Evolutionary conservation across 2,329 filamentous ascomycete species (phyloP), one percentile per base, ranked within the genome.

Genomic region (Fusarium tjaetaba): DNA sequence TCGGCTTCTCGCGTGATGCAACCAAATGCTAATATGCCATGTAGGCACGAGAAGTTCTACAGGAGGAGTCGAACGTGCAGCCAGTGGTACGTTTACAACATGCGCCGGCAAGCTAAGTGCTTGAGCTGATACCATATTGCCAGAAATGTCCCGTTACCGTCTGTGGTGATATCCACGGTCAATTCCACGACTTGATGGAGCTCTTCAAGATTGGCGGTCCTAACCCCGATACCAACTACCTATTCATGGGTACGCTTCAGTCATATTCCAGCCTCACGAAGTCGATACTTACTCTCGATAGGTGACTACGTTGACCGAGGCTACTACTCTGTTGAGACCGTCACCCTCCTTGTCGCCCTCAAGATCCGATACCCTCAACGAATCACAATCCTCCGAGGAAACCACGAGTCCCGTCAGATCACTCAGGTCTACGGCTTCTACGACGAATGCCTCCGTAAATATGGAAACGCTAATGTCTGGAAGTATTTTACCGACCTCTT

Each of bases 351-450:
- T 78, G 95, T 98, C 79, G 95, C 94, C 74, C 92, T 98, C 82
- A 99, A 98, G 88, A 97, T 98, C 82, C 93, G 96, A 87, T 98
- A 98, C 85, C 96, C 96, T 71, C 92, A 96, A 84, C 94, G 96
- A 85, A 98, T 99, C 85, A 98, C 96, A 78, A 97, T 99, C 82
- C 93, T 99, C 77, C 95, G 96, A 81, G 96, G 96, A 81, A 99
- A 99, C 86, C 96, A 99, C 89, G 96, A 99, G 86, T 98, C 95
- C 74, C 93, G 96, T 79, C 96, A 99, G 85, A 99, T 99, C 83
- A 99, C 96, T 51, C 96, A 98, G 84, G 96, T 99, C 68, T 99
- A 99, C 83, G 96, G 96, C 72, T 99, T 99, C 87, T 99, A 99
- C 87, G 96, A 98, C 83, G 96, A 99, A 84, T 99, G 96, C 83